phyloP scores from a whole-genome alignment of 495 filamentous ascomycete genomes.

The Penicillium argentinense region DNA sequence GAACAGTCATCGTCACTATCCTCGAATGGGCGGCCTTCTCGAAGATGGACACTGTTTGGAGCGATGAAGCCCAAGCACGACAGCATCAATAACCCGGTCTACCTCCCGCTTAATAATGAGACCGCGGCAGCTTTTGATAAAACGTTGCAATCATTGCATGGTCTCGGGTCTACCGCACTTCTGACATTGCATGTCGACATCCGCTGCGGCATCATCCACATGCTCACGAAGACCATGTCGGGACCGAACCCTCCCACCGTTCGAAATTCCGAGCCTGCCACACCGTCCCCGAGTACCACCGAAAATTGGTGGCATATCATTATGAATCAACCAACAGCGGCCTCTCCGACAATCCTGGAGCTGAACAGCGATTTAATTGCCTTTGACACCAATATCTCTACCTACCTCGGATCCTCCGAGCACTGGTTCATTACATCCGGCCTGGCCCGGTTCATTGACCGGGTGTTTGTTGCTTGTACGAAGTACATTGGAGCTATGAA shows the following conservation, averaged over 20 bases:
- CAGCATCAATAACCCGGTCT: conserved; percentile 58
- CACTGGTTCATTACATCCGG: conserved; percentile 73
- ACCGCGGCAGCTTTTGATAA: conserved; percentile 82
- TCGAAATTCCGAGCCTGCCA: conserved; percentile 39
- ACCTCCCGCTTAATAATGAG: conserved; percentile 86
- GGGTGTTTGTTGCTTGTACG: conserved; percentile 64
- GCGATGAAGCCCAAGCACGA: conserved; percentile 57
- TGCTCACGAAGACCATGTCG: conserved; percentile 49
- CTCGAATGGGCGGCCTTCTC: conserved; percentile 43
- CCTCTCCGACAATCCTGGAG: conserved; percentile 72
- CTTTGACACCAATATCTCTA: conserved; percentile 77
- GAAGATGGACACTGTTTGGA: conserved; percentile 78
- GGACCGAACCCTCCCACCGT: conserved; percentile 40
- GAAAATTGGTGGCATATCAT: conserved; percentile 70
- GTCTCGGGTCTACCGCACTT: conserved; percentile 72
- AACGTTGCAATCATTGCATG: conserved; percentile 75
- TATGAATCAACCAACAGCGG: conserved; percentile 71
- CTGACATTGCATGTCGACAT: conserved; percentile 86
- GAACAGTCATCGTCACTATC: conserved; percentile 42
- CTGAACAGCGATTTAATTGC: conserved; percentile 78
- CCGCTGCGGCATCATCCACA: conserved; percentile 75
- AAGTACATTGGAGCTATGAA: conserved; percentile 69
- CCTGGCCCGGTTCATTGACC: conserved; percentile 69
- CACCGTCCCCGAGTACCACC: conserved; percentile 53
- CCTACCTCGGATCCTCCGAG: conserved; percentile 60